Evolutionary conservation across 441 rosid species (phyloP), one percentile per base, ranked within the genome.

Genomic region (Raphanus hybrid): DNA sequence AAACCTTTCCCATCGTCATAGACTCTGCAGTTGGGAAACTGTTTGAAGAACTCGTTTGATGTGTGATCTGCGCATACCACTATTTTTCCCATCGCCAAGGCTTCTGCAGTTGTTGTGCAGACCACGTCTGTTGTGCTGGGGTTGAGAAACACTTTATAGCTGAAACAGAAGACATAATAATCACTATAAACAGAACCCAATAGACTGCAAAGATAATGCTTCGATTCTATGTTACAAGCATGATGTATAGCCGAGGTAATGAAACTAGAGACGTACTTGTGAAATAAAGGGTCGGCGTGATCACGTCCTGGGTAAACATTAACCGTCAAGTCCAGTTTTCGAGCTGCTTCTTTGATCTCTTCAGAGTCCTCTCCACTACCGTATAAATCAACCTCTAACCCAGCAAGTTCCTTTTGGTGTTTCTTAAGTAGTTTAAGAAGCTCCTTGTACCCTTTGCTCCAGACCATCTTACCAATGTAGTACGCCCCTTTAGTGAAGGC

Each of bases 41-140:
- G 97, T 87, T 87, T 96, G 86, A 96, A 96, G 87, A 93, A 96
- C 64, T 91, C 92, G 32, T 96, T 96, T 2, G 98, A 93, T 55
- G 87, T 81, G 82, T 93, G 98, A 69, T 96, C 83, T 59, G 97
- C 93, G 60, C 97, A 92, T 8, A 96, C 89, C 50, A 91, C 97
- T 2, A 75, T 81, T 79, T 96, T 96, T 1, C 98, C 98, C 99
- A 96, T 96, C 34, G 99, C 99, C 80, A 96, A 81, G 45, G 98
- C 99, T 87, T 96, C 99, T 58, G 97, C 97, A 6, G 97, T 93
- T 50, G 97, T 92, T 12, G 99, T 96, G 86, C 98, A 96, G 64
- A 96, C 98, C 52, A 96, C 98, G 58, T 96, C 99, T 6, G 97
- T 92, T 57, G 97, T 96, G 90, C 99, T 96, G 3, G 99, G 98